Conservation (phyloP, 331 rosid genomes). For the Arachis monticola region DNA sequence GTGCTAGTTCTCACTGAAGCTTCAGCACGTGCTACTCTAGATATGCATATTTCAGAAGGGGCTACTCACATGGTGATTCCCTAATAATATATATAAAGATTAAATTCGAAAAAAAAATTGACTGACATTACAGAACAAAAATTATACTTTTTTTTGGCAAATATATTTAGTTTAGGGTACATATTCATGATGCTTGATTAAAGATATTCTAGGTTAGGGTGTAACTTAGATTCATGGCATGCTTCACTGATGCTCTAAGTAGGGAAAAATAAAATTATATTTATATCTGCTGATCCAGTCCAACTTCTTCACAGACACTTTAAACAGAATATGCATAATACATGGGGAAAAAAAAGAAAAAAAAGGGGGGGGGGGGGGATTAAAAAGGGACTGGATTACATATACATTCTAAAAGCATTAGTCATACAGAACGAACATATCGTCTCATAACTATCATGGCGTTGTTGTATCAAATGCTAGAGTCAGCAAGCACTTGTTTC, state of each 20-base stretch:
- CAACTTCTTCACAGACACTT: background rate
- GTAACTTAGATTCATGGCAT: too few species aligned
- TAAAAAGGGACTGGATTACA: background rate
- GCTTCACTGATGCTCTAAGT: too few species aligned
- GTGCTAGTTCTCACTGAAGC: background rate
- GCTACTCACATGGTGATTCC: too few species aligned
- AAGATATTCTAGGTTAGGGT: too few species aligned
- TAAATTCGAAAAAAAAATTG: too few species aligned
- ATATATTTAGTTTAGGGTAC: too few species aligned
- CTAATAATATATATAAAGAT: too few species aligned
- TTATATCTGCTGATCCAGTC: background rate
- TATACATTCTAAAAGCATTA: constrained; percentile 25
- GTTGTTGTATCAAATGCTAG: constrained; percentile 21
- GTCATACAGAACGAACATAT: background rate
- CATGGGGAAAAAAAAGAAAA: too few species aligned
- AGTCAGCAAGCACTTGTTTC: constrained; percentile 32
- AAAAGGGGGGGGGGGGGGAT: too few species aligned
- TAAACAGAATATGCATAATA: constrained; percentile 16
- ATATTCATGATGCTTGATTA: too few species aligned
- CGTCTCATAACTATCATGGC: constrained; percentile 24
- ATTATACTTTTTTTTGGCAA: too few species aligned
- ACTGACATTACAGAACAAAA: too few species aligned
- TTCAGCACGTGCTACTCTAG: constrained; percentile 1
- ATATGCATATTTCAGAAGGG: background rate
- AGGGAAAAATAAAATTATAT: background rate